These are phyloP conservation scores for Aspergillus ellipticus DNA, from an alignment of 495 filamentous ascomycete genomes.

Conservation along the genomic window DNA sequence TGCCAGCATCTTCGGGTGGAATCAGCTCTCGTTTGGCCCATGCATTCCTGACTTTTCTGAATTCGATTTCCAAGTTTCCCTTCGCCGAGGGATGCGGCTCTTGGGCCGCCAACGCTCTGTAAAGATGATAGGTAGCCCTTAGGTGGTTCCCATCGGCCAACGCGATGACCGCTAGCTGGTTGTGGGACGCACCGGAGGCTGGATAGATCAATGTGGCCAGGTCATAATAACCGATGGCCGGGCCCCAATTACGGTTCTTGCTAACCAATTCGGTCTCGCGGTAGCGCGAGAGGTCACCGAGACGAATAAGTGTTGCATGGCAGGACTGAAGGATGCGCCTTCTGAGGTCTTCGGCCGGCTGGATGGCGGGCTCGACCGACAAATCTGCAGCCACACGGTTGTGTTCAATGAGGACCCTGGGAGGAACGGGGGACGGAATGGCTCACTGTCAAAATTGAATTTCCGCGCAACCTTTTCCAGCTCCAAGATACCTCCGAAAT, in stretches of 20 bases:
- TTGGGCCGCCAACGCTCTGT: slow-evolving; percentile 69
- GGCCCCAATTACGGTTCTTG: slow-evolving; percentile 72
- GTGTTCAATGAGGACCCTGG: slow-evolving; percentile 22
- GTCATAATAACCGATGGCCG: slow-evolving; percentile 79
- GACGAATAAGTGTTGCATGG: slow-evolving; percentile 75
- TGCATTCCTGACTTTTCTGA: slow-evolving; percentile 62
- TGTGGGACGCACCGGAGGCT: slow-evolving; percentile 72
- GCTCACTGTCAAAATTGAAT: slow-evolving; percentile 59
- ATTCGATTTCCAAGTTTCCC: slow-evolving; percentile 75
- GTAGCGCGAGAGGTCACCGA: slow-evolving; percentile 91
- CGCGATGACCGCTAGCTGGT: slow-evolving; percentile 85
- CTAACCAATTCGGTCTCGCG: slow-evolving; percentile 64
- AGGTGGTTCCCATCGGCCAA: slow-evolving; percentile 72
- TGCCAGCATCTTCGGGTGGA: slow-evolving; percentile 46
- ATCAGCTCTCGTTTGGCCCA: slow-evolving; percentile 60
- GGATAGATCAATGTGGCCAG: slow-evolving; percentile 77
- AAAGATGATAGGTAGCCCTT: slow-evolving; percentile 82
- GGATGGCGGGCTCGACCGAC: slow-evolving; percentile 33
- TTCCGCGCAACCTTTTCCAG: slow-evolving; percentile 66
- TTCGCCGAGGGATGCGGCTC: slow-evolving; percentile 69
- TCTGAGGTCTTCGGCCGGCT: slow-evolving; percentile 47
- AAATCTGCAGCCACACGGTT: slow-evolving; percentile 32
- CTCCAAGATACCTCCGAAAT: slow-evolving; percentile 67
- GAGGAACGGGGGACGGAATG: background rate
- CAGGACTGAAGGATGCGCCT: slow-evolving; percentile 66